These are phyloP conservation scores for apple (Malus domestica) DNA, from an alignment of 306 rosid species.

Conservation along the genomic window ASM211411v1 NC_041797.1:11673001-11673500, in stretches of 20 bases:
- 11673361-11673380: slow-evolving; percentile 96
- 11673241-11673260: slow-evolving; percentile 58
- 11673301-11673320: slow-evolving; percentile 88
- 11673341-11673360: slow-evolving; percentile 76
- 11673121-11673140: slow-evolving; percentile 77
- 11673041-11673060: neutral
- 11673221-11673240: slow-evolving; percentile 61
- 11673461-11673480: neutral
- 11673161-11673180: slow-evolving; percentile 63
- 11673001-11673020: slow-evolving; percentile 47
- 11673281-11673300: slow-evolving; percentile 72
- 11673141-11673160: slow-evolving; percentile 66
- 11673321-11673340: slow-evolving; percentile 83
- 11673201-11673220: slow-evolving; percentile 83
- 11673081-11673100: slow-evolving; percentile 5
- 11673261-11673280: slow-evolving; percentile 49
- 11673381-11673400: slow-evolving; percentile 1
- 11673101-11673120: slow-evolving; percentile 46
- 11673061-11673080: neutral
- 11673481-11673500: neutral
- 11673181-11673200: slow-evolving; percentile 82
- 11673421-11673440: neutral
- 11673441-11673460: neutral
- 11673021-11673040: slow-evolving; percentile 23
- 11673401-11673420: slow-evolving; percentile 5